Evolutionary conservation across 1,284 basidiomycete genomes (phyloP).

Genomic region (Rhodotorula sp.): DNA sequence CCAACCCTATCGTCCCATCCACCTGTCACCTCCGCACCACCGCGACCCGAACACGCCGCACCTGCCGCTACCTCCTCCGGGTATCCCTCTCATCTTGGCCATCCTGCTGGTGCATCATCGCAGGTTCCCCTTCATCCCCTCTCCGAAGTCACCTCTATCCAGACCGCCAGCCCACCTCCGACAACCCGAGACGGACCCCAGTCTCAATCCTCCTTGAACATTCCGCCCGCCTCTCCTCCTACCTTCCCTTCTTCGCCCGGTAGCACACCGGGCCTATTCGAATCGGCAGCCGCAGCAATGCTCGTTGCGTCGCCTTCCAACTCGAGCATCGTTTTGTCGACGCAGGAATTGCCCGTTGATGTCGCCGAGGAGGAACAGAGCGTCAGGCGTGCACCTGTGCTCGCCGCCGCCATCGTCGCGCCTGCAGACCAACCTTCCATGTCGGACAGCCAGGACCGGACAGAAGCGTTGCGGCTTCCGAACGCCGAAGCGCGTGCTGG

Average conservation of each 20-base stretch:
- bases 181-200: not conserved
- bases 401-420: not conserved
- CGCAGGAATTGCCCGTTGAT: slow-evolving; percentile 9
- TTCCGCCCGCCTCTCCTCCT: not conserved
- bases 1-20: too few relatives aligned
- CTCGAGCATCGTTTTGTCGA: not conserved
- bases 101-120: not conserved
- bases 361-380: slow-evolving; percentile 12
- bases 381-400: not conserved
- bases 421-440: not conserved
- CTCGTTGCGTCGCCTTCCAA: slow-evolving; percentile 6
- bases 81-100: not conserved
- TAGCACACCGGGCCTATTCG: not conserved
- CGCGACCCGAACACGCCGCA: not conserved
- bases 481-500: not conserved
- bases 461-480: not conserved
- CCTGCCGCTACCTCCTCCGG: not conserved
- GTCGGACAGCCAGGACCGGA: not conserved
- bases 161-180: not conserved
- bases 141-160: not conserved
- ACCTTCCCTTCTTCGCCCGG: not conserved
- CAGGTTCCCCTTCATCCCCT: too few relatives aligned
- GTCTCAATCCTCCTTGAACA: not conserved
- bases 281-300: slow-evolving; percentile 11
- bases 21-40: not conserved